Evolutionary conservation across 805 yeast genomes (phyloP), one percentile per base, ranked within the genome.

Genomic region (Starmerella gropengiesseri): DNA sequence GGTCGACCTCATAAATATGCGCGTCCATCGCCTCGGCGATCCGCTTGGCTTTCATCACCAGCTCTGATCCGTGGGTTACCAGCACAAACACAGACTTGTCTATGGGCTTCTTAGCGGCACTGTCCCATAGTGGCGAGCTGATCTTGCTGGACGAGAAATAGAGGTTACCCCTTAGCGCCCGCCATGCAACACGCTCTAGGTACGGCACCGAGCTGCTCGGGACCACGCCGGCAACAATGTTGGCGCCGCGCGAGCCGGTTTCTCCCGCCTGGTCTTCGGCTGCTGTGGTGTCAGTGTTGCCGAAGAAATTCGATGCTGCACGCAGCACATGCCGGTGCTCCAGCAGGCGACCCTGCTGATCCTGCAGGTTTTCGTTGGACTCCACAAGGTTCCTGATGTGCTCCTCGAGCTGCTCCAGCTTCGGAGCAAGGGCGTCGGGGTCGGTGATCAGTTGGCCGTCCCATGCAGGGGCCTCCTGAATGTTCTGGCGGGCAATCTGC

Each of bases 21-120:
- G 94, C 95, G 55, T 86, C 95, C 52, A 91, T 70, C 1, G 97
- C 84, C 56, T 86, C 95, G 48, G 93, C 76, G 44, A 93, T 84
- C 59, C 78, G 81, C 56, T 71, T 75, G 38, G 87, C 82, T 60
- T 89, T 76, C 48, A 74, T 69, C 41, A 80, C 60, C 44, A 91
- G 70, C 48, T 80, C 64, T 28, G 74, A 67, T 57, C 99, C 99
- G 63, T 93, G 97, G 17, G 96, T 81, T 56, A 87, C 87, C 29
- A 89, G 78, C 47, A 93, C 75, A 57, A 91, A 87, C 36, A 85
- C 78, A 58, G 78, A 81, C 60, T 89, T 89, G 50, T 74, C 78
- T 9, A 80, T 74, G 40, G 63, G 65, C 23, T 69, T 68, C 38
- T 73, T 73, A 18, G 77, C 55, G 55, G 75, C 70, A 32, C 72